Evolutionary conservation across 2,329 filamentous ascomycete species (phyloP).

Genomic region (Colletotrichum australisinense): DNA sequence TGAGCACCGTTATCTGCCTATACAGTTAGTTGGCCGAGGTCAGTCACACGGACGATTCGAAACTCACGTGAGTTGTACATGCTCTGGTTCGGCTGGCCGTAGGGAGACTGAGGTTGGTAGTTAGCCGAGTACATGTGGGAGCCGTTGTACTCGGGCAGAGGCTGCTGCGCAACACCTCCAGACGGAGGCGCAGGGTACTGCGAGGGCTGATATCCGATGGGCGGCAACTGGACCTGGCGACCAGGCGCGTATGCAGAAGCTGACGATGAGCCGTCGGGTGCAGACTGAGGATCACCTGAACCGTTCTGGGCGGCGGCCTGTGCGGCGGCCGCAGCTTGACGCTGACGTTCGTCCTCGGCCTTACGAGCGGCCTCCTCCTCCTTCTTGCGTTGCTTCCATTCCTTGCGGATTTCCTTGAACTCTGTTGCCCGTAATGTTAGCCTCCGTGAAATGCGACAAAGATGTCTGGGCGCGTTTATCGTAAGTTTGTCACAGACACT

Average conservation of each 20-base stretch:
- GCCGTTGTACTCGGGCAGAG: constrained; percentile 65
- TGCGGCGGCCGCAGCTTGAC: constrained; percentile 51
- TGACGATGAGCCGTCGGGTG: constrained; percentile 63
- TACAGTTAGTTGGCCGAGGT: constrained; percentile 16
- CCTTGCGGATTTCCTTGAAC: constrained; percentile 98
- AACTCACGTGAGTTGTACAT: constrained; percentile 70
- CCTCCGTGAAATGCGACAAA: constrained; percentile 22
- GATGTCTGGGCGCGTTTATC: constrained; percentile 45
- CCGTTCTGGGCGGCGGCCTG: constrained; percentile 67
- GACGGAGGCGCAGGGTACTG: constrained; percentile 75
- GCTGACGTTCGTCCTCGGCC: constrained; percentile 87
- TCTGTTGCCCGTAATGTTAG: constrained; percentile 66
- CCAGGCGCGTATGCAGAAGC: constrained; percentile 68
- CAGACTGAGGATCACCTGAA: constrained; percentile 58
- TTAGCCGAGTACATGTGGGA: constrained; percentile 65
- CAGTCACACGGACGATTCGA: not conserved
- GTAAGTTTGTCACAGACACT: constrained; percentile 53
- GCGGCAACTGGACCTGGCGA: constrained; percentile 74
- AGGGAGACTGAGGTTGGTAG: constrained; percentile 70
- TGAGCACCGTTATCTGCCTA: constrained; percentile 38
- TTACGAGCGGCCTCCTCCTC: constrained; percentile 93
- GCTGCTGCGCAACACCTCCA: constrained; percentile 59
- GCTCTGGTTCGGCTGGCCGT: constrained; percentile 66
- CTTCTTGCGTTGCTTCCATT: constrained; percentile 99
- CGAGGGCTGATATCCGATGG: constrained; percentile 77